Evolutionary conservation across 768 basidiomycete species (phyloP), one percentile per base, ranked within the genome.

Genomic region (Fibroporia radiculosa): DNA sequence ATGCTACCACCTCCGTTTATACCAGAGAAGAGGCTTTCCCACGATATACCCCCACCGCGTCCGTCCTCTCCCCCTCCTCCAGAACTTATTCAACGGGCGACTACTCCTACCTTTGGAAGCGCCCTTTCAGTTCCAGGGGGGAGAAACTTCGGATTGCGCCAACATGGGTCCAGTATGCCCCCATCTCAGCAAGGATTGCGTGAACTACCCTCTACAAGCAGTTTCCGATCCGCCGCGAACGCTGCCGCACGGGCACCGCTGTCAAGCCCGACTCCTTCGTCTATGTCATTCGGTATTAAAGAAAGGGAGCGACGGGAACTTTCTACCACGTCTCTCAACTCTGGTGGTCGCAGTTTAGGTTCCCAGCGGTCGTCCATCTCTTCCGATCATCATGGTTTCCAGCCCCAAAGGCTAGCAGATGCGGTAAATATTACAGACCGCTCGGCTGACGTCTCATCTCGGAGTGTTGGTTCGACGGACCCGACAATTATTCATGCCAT

Each of bases 401-500:
- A 63, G 40, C 70, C 66, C 24, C 54, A 67, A 39, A 41, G 46
- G 7, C 50, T 50, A 33, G 57, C 65, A 18, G 65, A 54, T 8
- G 57, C 59, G 6, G 72, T 76, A 36, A 60, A 64, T 28, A 71
- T 71, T 16, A 74, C 75, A n/a, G 62, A 63, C 16, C 53, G 51
- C 26, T 39, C 53, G 3, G 58, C 48, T 6, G 52, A 45, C 18
- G 22, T 29, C 18, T 36, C 53, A 1, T 33, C 49, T 24, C 52
- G 41, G 29, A 62, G 50, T 11, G 57, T 55, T 26, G 73, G 70
- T 35, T 67, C 82, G 16, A 96, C 95, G 22, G 95, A 99, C 58
- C 93, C 93, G 3, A 67, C 73, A 2, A 68, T 96, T 57, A 96
- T 98, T 53, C 95, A 97, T 60, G 86, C 93, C 1, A 97, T 98